These are phyloP conservation scores for Berkeleyomyces basicola DNA, from an alignment of 2,329 filamentous ascomycete genomes.

Conservation along the genomic window DNA sequence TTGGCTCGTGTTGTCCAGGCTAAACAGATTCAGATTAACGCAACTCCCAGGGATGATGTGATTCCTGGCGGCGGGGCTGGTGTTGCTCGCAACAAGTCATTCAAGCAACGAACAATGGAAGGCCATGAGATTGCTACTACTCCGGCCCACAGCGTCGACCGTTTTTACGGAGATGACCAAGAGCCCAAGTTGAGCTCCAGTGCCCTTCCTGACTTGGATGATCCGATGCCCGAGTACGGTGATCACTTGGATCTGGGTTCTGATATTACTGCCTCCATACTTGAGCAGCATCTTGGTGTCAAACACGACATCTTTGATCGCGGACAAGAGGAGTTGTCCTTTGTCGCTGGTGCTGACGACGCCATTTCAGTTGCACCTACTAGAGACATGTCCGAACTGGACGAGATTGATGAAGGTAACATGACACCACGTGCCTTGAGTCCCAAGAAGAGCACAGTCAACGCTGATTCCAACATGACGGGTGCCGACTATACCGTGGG, in stretches of 20 bases:
- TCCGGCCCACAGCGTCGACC: constrained; percentile 42
- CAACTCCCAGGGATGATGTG: constrained; percentile 19
- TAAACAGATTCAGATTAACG: constrained; percentile 20
- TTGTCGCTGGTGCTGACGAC: constrained; percentile 11
- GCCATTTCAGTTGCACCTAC: constrained; percentile 9
- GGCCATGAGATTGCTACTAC: constrained; percentile 38
- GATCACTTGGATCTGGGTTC: constrained; percentile 47
- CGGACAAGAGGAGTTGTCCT: constrained; percentile 9
- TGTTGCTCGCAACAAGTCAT: constrained; percentile 44
- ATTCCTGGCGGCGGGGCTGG: constrained; percentile 24
- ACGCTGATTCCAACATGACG: constrained; percentile 36
- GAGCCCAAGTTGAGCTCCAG: constrained; percentile 45
- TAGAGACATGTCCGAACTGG: not conserved
- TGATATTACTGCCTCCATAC: constrained; percentile 70
- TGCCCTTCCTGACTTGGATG: constrained; percentile 48
- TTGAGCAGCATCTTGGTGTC: constrained; percentile 48
- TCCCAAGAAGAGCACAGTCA: constrained; percentile 16
- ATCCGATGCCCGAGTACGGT: constrained; percentile 65
- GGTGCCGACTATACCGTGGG: constrained; percentile 23
- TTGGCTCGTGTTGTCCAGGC: constrained; percentile 36
- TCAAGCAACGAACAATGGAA: constrained; percentile 46
- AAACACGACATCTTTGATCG: constrained; percentile 16
- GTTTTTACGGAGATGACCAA: constrained; percentile 30
- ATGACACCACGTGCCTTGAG: constrained; percentile 29
- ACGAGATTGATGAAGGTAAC: constrained; percentile 21